phyloP scores from a whole-genome alignment of 495 filamentous ascomycete species.

The Penicillium daleae region DNA sequence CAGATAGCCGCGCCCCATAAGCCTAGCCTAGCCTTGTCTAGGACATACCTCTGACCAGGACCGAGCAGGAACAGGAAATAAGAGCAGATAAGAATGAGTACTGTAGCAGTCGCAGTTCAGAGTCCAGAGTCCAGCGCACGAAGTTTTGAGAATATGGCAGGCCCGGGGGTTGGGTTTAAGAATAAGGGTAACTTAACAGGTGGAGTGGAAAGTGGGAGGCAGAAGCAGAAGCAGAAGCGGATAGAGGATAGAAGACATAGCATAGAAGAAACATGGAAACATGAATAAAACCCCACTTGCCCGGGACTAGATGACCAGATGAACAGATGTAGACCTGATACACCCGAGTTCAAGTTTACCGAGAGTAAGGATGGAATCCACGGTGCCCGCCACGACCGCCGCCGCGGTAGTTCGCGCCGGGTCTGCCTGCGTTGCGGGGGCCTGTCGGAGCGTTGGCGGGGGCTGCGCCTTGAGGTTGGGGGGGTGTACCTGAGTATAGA shows the following conservation, averaged over 20 bases:
- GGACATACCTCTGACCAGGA: too few species aligned
- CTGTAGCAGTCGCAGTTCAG: too few species aligned
- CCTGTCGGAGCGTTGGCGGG: conserved; percentile 95
- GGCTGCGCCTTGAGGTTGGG: conserved; percentile 69
- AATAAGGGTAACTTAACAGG: neutral
- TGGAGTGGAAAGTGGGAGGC: neutral
- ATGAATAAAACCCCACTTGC: neutral
- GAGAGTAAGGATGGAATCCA: conserved; percentile 82
- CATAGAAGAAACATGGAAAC: conserved; percentile 4
- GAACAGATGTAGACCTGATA: too few species aligned
- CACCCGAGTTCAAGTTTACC: too few species aligned
- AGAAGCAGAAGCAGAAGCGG: neutral
- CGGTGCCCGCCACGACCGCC: conserved; percentile 79
- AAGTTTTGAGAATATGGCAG: too few species aligned
- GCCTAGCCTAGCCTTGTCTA: too few species aligned
- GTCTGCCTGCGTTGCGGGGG: conserved; percentile 92
- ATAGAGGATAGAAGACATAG: conserved; percentile 6
- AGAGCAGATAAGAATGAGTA: too few species aligned
- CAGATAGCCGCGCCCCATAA: too few species aligned
- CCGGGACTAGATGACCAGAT: neutral
- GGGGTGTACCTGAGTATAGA: conserved; percentile 39
- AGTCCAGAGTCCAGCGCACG: too few species aligned
- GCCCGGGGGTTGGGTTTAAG: neutral
- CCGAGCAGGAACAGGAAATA: too few species aligned
- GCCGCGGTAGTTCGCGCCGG: conserved; percentile 92